Evolutionary conservation across 179 eudicot species (phyloP), one percentile per base, ranked within the genome.

Genomic region (Camellia oleifera): DNA sequence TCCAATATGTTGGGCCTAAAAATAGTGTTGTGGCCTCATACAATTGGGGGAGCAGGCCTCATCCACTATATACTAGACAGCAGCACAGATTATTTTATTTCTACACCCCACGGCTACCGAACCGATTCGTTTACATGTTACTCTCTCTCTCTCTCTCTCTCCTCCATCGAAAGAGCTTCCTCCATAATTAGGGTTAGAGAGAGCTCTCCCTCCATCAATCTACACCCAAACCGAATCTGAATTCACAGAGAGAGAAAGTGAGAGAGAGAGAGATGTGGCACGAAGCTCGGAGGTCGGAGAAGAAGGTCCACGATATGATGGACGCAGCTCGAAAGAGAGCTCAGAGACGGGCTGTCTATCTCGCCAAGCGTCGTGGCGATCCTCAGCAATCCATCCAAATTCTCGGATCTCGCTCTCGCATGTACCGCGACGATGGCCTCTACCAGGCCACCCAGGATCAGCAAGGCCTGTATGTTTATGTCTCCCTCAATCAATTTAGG

Each of bases 261-360:
- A 48, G 52, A 48, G 52, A 26, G 75, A 4, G 9, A 32, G 52
- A 48, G 79, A 96, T 96, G 99, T 96, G 98, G 98, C 99, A 96
- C 81, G 99, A 96, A 85, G 97, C 98, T 40, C 84, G 99, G 60
- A 88, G 97, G 80, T 96, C 99, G 88, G 99, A 96, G 96, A 90
- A 83, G 89, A 96, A 96, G 80, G 99, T 96, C 56, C 97, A 94
- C 84, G 98, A 96, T 78, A 89, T 96, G 97, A 96, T 94, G 99
- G 99, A 96, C 85, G 94, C 93, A 0, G 97, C 97, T 74, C 88
- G 98, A 7, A 94, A 92, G 86, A 73, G 99, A 77, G 98, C 99
- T 18, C 98, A 91, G 81, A 82, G 98, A 40, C 92, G 98, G 57
- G 98, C 99, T 17, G 58, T 96, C 8, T 96, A 85, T 81, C 88